phyloP scores from a whole-genome alignment of 1,284 basidiomycete species.

The Ceratobasidium sp. region DNA sequence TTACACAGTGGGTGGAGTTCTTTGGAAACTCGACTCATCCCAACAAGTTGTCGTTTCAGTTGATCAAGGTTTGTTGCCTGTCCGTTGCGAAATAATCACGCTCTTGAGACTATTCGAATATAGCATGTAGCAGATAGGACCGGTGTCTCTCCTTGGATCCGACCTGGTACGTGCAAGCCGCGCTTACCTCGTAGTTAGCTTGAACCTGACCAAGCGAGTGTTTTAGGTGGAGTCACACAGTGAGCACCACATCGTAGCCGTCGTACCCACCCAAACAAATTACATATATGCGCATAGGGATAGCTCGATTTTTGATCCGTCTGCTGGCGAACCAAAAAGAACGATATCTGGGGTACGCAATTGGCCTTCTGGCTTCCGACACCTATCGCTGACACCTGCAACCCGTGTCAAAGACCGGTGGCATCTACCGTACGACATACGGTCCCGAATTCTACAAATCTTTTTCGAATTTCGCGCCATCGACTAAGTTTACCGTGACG shows the following conservation, averaged over 20 bases:
- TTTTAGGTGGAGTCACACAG: conserved; percentile 33
- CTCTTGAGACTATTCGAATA: not conserved
- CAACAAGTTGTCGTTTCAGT: conserved; percentile 31
- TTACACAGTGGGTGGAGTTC: conserved; percentile 28
- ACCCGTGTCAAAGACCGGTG: conserved; percentile 34
- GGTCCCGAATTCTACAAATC: conserved; percentile 46
- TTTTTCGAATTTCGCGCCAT: conserved; percentile 43
- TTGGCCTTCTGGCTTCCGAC: not conserved
- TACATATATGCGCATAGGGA: not conserved
- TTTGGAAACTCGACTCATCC: conserved; percentile 36
- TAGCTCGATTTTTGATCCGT: conserved; percentile 26
- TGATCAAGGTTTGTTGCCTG: conserved; percentile 21
- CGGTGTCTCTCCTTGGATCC: conserved; percentile 25
- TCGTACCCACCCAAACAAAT: not conserved
- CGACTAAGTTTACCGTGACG: conserved; percentile 44
- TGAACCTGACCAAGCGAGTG: not conserved
- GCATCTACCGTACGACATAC: conserved; percentile 48
- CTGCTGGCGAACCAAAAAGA: conserved; percentile 7
- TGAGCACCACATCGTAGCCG: not conserved
- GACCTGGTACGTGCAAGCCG: conserved; percentile 10
- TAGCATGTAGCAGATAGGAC: conserved; percentile 37
- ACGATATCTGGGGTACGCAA: conserved; percentile 1
- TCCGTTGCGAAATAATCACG: no score
- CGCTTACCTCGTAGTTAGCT: not conserved
- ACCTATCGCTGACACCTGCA: not conserved